phyloP scores from a whole-genome alignment of 805 yeast genomes.

The Teunomyces pallodes region DNA sequence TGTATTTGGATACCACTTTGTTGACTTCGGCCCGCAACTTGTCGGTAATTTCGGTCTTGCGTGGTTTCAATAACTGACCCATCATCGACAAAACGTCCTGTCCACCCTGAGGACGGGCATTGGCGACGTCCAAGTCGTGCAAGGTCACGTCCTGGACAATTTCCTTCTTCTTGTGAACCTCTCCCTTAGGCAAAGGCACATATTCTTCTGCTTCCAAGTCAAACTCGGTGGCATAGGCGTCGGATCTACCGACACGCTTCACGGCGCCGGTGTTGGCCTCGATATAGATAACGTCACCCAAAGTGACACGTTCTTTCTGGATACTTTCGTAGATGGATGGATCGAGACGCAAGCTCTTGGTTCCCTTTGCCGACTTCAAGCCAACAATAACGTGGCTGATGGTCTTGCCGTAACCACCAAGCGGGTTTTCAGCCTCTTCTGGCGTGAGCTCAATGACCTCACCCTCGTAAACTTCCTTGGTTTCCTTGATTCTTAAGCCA shows the following conservation, averaged over 20 bases:
- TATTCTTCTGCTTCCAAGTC: conserved; percentile 98
- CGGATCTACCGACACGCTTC: conserved; percentile 96
- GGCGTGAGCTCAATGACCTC: conserved; percentile 95
- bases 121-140: conserved; percentile 95
- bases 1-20: conserved; percentile 92
- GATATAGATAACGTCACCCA: conserved; percentile 95
- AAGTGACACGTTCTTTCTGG: conserved; percentile 89
- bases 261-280: conserved; percentile 98
- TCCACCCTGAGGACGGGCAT: conserved; percentile 95
- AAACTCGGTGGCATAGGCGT: conserved; percentile 96
- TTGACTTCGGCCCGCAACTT: conserved; percentile 91
- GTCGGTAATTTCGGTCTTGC: conserved; percentile 95
- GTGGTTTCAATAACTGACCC: conserved; percentile 95
- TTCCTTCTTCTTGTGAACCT: conserved; percentile 96
- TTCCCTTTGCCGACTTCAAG: conserved; percentile 86
- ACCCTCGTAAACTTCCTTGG: conserved; percentile 97
- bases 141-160: conserved; percentile 96
- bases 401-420: conserved; percentile 97
- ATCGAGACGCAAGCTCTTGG: conserved; percentile 83
- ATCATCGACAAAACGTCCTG: conserved; percentile 94
- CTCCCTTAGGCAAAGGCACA: conserved; percentile 98
- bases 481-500: conserved; percentile 93
- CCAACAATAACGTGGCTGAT: conserved; percentile 93
- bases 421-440: conserved; percentile 93
- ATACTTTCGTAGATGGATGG: conserved; percentile 91